Base-by-base conservation (phyloP, 805 yeast species). In the Saccharomycopsis sp. region DNA sequence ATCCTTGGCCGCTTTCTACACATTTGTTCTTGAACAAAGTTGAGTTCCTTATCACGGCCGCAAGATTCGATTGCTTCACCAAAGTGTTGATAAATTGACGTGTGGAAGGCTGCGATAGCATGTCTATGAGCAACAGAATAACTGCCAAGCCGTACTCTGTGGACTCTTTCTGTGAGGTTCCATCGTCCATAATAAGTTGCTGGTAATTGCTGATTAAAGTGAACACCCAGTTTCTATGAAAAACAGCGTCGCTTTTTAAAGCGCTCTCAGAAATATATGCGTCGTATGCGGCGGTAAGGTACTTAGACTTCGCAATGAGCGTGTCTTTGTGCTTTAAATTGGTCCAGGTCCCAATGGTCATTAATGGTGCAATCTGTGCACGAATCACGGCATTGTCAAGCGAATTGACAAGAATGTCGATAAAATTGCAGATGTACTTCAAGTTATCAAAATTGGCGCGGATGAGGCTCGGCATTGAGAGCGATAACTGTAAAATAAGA, bases 41-140 rank as follows among this genome's bases (percentile, higher is more conserved):
- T 15, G 57, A 50, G 3, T 20, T 3, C 46, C 52, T 50, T 12
- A 67, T 12, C 8, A 54, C 47, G 1, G 69, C 62, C 4, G 65
- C n/a, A 23, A 73, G 64, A 52, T 66, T 64, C 37, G 63, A 34
- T 40, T 71, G 68, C 50, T 65, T 66, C 23, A 74, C 34, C 16
- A 76, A 44, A 1, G 70, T 61, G 58, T 68, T 69, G 3, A 69
- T 55, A 52, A 67, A 76, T 41, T 70, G 61, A 50, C 79, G 63
- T 1, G 78, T 70, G 1, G 78, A 77, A 8, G 74, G 61, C 53
- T 72, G 74, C 2, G 77, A 71, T 5, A 75, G 48, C 2, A 73
- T 56, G 8, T 63, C 55, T 2, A 67, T 55, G 5, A 75, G 50
- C 29, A 75, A 59, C 21, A 61, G 57, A n/a, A 71, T 21, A 5